phyloP scores from a whole-genome alignment of 768 basidiomycete genomes.

The Cystoderma amianthinum region DNA sequence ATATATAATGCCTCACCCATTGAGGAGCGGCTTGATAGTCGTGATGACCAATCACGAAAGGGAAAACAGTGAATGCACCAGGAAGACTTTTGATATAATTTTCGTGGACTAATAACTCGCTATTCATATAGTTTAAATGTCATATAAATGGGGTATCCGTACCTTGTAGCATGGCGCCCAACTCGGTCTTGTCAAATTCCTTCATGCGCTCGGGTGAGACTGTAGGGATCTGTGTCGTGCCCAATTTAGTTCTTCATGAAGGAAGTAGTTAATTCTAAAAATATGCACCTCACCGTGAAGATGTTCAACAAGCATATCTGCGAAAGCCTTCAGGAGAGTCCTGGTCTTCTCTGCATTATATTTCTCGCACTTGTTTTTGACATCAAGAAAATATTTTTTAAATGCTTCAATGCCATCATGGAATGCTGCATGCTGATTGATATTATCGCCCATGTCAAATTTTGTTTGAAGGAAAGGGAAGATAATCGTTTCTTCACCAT shows the following conservation, averaged over 20 bases:
- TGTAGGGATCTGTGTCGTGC: slow-evolving; percentile 5
- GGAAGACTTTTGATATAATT: background rate
- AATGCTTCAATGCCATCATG: slow-evolving; percentile 11
- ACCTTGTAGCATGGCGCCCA: slow-evolving; percentile 4
- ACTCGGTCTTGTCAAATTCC: slow-evolving; percentile 2
- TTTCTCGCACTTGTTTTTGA: slow-evolving; percentile 3
- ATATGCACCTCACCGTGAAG: slow-evolving; percentile 17
- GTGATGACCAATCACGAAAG: slow-evolving; percentile 2
- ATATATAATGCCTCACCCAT: slow-evolving; percentile 4
- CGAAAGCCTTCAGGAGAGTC: slow-evolving; percentile 13
- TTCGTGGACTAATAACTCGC: background rate
- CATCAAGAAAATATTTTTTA: slow-evolving; percentile 11
- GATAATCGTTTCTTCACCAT: slow-evolving; percentile 15
- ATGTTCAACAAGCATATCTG: slow-evolving; percentile 13
- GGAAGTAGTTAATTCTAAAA: background rate
- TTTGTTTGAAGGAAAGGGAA: slow-evolving; percentile 17
- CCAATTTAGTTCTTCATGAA: background rate
- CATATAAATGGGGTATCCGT: background rate
- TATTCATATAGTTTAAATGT: background rate
- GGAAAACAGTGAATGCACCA: slow-evolving; percentile 1
- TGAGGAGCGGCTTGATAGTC: background rate
- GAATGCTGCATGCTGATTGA: slow-evolving; percentile 18
- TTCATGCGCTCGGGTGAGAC: slow-evolving; percentile 4
- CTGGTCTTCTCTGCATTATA: slow-evolving; percentile 13
- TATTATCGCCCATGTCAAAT: slow-evolving; percentile 13